Percentiles rank a stretch among this genome's conserved stretches.
phyloP scores from a whole-genome alignment of 2,329 filamentous ascomycete genomes.

The Thielaviopsis euricoi region DNA sequence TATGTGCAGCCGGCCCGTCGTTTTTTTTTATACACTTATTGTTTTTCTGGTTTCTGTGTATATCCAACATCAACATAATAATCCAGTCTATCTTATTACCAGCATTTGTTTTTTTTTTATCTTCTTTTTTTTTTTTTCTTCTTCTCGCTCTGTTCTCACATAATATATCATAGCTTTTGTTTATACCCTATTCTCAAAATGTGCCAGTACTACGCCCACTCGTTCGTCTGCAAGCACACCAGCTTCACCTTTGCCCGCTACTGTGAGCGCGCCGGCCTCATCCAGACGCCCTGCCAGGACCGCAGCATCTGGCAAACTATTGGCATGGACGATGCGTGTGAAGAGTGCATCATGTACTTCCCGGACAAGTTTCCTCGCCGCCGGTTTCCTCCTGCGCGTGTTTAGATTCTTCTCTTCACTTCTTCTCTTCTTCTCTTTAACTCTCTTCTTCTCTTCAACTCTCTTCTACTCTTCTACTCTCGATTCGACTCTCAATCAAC shows the following conservation, averaged over 20 bases:
- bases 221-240: conserved; percentile 21
- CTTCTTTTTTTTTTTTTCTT: neutral
- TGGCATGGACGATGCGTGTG: conserved; percentile 20
- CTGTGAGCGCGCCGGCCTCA: conserved; percentile 20
- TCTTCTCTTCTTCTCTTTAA: neutral
- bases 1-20: neutral
- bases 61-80: neutral
- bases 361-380: conserved; percentile 16
- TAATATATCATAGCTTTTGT: neutral
- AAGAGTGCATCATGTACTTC: conserved; percentile 20
- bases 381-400: conserved; percentile 2
- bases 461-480: neutral
- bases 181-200: conserved; percentile 14
- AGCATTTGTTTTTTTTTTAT: neutral
- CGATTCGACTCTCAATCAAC: neutral
- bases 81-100: neutral
- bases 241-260: conserved; percentile 21
- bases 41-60: neutral
- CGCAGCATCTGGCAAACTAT: conserved; percentile 23
- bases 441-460: neutral
- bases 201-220: conserved; percentile 25
- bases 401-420: neutral
- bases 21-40: neutral
- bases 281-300: conserved; percentile 21
- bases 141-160: neutral